These are phyloP conservation scores for Trichocladium uniseriatum DNA, from an alignment of 495 filamentous ascomycete genomes.

Conservation along the genomic window DNA sequence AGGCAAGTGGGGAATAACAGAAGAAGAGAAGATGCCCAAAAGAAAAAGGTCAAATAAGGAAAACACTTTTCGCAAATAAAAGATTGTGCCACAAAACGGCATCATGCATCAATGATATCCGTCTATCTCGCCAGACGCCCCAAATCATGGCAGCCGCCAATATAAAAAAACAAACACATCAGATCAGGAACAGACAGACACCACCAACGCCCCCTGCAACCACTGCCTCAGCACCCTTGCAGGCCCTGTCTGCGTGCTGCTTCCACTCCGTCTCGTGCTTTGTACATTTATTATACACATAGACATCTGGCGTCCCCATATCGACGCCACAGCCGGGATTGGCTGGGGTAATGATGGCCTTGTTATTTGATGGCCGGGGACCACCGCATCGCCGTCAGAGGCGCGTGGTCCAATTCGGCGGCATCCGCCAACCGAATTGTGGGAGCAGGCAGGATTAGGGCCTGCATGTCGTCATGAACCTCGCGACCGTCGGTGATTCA, in stretches of 20 bases:
- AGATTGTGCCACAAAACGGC: not conserved
- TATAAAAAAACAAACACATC: not conserved
- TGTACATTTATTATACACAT: conserved; percentile 12
- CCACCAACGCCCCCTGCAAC: not conserved
- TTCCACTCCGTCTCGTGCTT: not conserved
- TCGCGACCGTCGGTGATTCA: no score
- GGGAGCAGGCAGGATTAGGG: no score
- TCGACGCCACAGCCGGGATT: not conserved
- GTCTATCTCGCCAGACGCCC: conserved; percentile 7
- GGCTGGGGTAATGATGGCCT: no score
- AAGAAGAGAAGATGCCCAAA: no score
- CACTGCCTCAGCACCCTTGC: no score
- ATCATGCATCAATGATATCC: not conserved
- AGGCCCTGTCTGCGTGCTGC: no score
- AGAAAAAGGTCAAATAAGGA: not conserved
- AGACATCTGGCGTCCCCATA: not conserved
- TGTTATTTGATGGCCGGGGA: no score
- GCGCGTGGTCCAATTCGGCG: no score
- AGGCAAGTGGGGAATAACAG: no score
- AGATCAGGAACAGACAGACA: not conserved
- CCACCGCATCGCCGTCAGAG: no score
- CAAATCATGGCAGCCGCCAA: not conserved
- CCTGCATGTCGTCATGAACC: no score
- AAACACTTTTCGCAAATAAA: not conserved
- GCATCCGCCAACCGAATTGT: no score